Evolutionary conservation across 2,329 filamentous ascomycete species (phyloP), one percentile per base, ranked within the genome.

Genomic region (Microascus cirrosus): DNA sequence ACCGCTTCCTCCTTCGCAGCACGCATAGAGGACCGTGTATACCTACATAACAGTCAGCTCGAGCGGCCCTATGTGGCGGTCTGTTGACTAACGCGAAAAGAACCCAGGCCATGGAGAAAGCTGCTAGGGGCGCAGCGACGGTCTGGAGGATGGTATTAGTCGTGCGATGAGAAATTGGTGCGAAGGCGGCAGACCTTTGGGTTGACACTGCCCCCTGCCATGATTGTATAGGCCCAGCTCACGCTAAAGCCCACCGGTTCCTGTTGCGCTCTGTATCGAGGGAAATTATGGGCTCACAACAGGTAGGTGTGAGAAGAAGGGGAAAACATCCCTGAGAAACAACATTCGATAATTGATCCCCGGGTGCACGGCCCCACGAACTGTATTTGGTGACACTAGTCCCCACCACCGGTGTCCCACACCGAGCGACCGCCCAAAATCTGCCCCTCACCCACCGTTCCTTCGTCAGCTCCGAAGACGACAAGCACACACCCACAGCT

Each of bases 31-130:
- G 73, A 73, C 24, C 70, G 68, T n/a, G 71, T 73, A 53, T 73
- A 74, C 22, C 72, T 74, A 54, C 28, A 39, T 35, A 11, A 8
- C n/a, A n/a, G 45, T 50, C n/a, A 50, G 45, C 13, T 20, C 6
- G 45, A 22, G 45, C 45, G 5, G 20, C 3, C 5, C 20, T 50
- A 13, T 5, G 3, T 12, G 13, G 20, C n/a, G 20, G 2, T 28
- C 4, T 12, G 24, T 15, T 11, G 54, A 60, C 71, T 64, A 67
- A 77, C 69, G 74, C 75, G 59, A 81, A 76, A 24, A 81, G 68
- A 13, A 81, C 65, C 53, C 72, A 69, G 3, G 78, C 78, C 78
- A 81, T 81, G 20, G 75, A 77, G 60, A 80, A 79, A 45, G 78
- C 78, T 20, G 78, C 78, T 24, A 76, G 66, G 10, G 78, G 78